phyloP scores from a whole-genome alignment of 148 eudicot species.

The Persicaria tinctoria region DNA sequence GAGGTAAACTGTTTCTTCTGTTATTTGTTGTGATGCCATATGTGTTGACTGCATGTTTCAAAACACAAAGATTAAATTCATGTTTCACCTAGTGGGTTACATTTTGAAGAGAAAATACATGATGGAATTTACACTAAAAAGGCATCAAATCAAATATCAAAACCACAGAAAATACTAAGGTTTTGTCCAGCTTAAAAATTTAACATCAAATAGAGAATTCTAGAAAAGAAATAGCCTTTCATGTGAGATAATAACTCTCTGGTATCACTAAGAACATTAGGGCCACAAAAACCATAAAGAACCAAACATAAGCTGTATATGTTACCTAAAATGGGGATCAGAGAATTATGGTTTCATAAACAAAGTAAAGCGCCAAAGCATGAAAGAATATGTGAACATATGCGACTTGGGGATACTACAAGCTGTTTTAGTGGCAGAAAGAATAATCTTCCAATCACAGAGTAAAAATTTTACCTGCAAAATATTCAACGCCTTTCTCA shows the following conservation, averaged over 20 bases:
- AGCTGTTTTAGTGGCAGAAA: not conserved
- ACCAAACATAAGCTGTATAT: not conserved
- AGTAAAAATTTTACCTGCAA: conserved; percentile 52
- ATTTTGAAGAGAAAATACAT: not conserved
- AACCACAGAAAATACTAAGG: not conserved
- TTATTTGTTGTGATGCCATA: conserved; percentile 85
- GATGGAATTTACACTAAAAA: not conserved
- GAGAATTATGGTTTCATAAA: not conserved
- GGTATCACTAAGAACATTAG: not conserved
- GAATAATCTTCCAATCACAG: not conserved
- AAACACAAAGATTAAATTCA: conserved; percentile 1
- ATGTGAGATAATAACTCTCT: not conserved
- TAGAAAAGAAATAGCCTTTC: conserved; percentile 1
- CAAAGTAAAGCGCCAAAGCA: not conserved
- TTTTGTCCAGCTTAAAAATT: not conserved
- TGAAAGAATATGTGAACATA: not conserved
- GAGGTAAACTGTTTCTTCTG: conserved; percentile 92
- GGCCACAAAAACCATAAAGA: not conserved
- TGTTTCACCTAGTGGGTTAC: not conserved
- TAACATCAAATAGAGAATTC: not conserved
- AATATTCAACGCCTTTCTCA: conserved; percentile 94
- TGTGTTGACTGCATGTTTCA: conserved; percentile 71
- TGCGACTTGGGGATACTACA: not conserved
- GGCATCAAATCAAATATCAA: not conserved
- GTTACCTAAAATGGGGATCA: not conserved